These are phyloP conservation scores for Auricularia sp. DNA, from an alignment of 768 basidiomycete species.

Conservation along the genomic window DNA sequence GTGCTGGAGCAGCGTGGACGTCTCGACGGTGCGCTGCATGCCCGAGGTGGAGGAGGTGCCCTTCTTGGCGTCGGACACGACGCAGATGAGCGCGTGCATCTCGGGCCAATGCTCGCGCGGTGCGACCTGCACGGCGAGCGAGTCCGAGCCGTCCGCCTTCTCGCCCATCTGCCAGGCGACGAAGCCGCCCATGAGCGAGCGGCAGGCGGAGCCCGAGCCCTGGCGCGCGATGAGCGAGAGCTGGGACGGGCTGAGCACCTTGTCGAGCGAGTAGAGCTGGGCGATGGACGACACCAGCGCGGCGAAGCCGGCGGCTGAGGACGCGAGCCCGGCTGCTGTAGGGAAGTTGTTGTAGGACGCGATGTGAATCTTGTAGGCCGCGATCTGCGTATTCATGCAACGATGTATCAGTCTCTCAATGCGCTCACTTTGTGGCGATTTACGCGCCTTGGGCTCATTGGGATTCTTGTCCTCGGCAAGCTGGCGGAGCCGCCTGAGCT, in stretches of 20 bases:
- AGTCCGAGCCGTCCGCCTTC: constrained; percentile 65
- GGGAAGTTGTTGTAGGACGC: constrained; percentile 98
- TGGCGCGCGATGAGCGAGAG: constrained; percentile 94
- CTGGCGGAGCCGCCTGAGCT: constrained; percentile 72
- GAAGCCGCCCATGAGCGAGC: constrained; percentile 94
- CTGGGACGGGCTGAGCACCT: constrained; percentile 47
- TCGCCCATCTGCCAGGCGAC: constrained; percentile 88
- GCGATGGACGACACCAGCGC: constrained; percentile 88
- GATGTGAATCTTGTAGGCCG: constrained; percentile 71
- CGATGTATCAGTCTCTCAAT: too few species aligned
- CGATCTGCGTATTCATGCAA: constrained; percentile 37
- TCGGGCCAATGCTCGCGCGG: constrained; percentile 85
- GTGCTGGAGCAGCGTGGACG: constrained; percentile 77
- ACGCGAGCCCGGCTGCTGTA: constrained; percentile 95
- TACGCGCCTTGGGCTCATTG: constrained; percentile 52
- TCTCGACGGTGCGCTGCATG: constrained; percentile 97
- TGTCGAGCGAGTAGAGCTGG: constrained; percentile 72
- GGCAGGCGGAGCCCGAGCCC: constrained; percentile 95
- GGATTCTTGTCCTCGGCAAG: constrained; percentile 62
- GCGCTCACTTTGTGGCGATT: too few species aligned
- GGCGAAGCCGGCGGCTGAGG: constrained; percentile 94
- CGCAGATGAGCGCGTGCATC: constrained; percentile 93
- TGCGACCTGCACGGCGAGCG: constrained; percentile 80
- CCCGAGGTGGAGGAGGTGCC: constrained; percentile 90
- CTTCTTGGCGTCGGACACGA: constrained; percentile 94